phyloP scores from a whole-genome alignment of 768 basidiomycete species.

The Harrya chromipes region DNA sequence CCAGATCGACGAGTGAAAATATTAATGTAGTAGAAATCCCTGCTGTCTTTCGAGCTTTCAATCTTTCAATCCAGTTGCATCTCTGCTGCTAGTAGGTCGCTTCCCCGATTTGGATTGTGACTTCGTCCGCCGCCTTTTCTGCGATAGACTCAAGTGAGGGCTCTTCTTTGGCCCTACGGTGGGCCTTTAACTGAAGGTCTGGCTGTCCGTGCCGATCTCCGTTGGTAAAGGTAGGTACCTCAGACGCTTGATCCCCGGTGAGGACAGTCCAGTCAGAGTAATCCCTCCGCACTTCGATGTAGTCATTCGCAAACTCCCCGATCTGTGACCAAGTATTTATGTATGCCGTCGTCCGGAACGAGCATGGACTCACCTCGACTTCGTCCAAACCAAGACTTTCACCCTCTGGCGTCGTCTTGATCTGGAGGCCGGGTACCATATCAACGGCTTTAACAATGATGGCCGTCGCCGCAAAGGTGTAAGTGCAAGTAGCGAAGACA shows the following conservation, averaged over 20 bases:
- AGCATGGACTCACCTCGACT: constrained; percentile 49
- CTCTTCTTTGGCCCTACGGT: constrained; percentile 10
- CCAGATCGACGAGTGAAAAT: neutral
- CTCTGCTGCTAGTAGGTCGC: neutral
- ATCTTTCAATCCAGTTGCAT: neutral
- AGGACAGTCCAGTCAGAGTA: constrained; percentile 49
- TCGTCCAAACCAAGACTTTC: constrained; percentile 69
- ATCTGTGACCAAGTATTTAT: constrained; percentile 37
- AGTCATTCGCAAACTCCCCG: constrained; percentile 68
- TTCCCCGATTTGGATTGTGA: neutral
- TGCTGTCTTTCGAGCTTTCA: neutral
- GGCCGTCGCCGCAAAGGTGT: constrained; percentile 62
- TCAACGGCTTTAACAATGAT: constrained; percentile 56
- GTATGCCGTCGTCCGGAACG: neutral
- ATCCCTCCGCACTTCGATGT: constrained; percentile 67
- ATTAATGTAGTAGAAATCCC: no score
- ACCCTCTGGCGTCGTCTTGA: constrained; percentile 52
- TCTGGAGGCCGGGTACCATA: constrained; percentile 53
- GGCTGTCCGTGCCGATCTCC: constrained; percentile 40
- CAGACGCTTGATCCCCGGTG: constrained; percentile 20
- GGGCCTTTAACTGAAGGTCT: constrained; percentile 22
- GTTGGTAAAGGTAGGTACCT: constrained; percentile 15
- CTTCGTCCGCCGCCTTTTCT: constrained; percentile 12
- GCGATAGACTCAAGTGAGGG: constrained; percentile 10
- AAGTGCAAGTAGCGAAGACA: constrained; percentile 52